Evolutionary conservation across 495 filamentous ascomycete genomes (phyloP), one percentile per base, ranked within the genome.

Genomic region (Hyaloscypha variabilis): DNA sequence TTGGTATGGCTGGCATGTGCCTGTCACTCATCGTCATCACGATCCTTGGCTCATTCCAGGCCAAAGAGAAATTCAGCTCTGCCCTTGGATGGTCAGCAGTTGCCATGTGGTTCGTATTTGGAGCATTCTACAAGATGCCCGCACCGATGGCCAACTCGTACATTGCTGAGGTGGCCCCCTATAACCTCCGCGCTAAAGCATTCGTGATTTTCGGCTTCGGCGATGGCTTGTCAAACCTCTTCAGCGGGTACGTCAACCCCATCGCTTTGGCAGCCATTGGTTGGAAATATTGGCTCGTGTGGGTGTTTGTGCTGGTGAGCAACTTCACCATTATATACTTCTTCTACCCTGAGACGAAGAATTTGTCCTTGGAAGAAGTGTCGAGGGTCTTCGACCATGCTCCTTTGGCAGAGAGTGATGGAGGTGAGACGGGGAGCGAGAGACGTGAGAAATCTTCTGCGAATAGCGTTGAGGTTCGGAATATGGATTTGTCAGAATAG

Each of bases 1-100:
- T 76, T 24, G 77, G 84, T 46, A 88, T 83, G n/a, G 74, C 70
- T 2, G 86, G 86, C 67, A 90, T 90, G 87, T 76, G 84, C 55
- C 70, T 77, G 34, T 77, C 83, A 39, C 88, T 87, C 72, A 74
- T 85, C 59, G 77, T 60, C 19, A 13, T 56, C 14, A 68, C 65
- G 6, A 42, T 63, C 21, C 49, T 67, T 23, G 36, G 17, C 10
- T 17, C 58, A 8, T 34, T 50, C 36, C 11, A n/a, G 19, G 21
- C 34, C n/a, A 24, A 39, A 36, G 26, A 62, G 17, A 39, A 25
- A 6, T 4, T 14, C 10, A 65, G 67, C 50, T n/a, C 34, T n/a
- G 59, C 53, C 11, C 28, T 64, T n/a, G 67, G 63, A 11, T 51
- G 17, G 4, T 70, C 58, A 8, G 62, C 65, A 6, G 42, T 72